Conservation (phyloP, 139 green algal species). For the Chlorokybus atmophyticus region DNA sequence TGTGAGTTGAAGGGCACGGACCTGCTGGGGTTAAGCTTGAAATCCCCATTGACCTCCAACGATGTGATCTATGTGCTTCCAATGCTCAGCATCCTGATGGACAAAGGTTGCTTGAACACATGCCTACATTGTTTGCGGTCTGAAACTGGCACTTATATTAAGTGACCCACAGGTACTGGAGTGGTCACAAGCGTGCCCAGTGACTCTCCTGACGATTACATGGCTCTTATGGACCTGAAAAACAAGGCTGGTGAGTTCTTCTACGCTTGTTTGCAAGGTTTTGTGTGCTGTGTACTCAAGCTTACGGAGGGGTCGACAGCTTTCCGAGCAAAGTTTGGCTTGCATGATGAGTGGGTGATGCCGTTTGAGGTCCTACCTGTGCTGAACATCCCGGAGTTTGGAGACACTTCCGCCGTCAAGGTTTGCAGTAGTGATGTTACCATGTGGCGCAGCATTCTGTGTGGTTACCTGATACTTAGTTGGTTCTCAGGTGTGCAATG, state of each 20-base stretch:
- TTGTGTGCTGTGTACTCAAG: neutral
- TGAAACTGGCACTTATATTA: too few species aligned
- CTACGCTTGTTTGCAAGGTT: neutral
- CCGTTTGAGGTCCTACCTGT: constrained; percentile 90
- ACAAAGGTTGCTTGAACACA: too few species aligned
- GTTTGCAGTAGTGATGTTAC: neutral
- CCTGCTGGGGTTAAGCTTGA: constrained; percentile 77
- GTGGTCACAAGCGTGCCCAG: constrained; percentile 90
- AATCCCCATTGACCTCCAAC: constrained; percentile 33
- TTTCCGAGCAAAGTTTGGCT: constrained; percentile 81
- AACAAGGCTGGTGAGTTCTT: constrained; percentile 54
- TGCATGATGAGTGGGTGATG: constrained; percentile 90
- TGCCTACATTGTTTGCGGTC: too few species aligned
- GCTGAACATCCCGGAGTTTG: constrained; percentile 91
- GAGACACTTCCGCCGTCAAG: constrained; percentile 52
- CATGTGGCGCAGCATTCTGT: constrained; percentile 13
- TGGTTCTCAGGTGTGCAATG: constrained; percentile 65
- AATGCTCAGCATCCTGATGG: constrained; percentile 92
- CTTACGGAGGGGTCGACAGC: constrained; percentile 8
- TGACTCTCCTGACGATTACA: constrained; percentile 93
- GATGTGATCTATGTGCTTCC: constrained; percentile 82
- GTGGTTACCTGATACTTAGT: neutral
- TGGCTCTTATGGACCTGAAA: constrained; percentile 76
- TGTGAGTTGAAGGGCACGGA: constrained; percentile 72
- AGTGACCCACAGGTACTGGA: constrained; percentile 82